Evolutionary conservation across 129 eudicot genomes (phyloP), one percentile per base, ranked within the genome.

Genomic region (Logfia minima): DNA sequence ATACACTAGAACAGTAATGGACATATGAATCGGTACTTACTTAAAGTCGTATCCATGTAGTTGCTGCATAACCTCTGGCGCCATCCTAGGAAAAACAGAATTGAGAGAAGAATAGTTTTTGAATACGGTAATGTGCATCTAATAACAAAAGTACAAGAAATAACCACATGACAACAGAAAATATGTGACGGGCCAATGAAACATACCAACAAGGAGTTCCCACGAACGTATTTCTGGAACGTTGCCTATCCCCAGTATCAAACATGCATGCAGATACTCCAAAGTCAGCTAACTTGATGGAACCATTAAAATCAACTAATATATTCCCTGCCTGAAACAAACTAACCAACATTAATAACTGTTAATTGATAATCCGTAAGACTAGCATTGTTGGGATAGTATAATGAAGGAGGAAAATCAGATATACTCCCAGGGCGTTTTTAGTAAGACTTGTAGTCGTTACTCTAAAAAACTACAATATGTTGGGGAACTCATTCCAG

Each of bases 201-300:
- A 65, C 78, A 61, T 88, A 93, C 98, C 98, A 93, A 87, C 98
- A 93, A 29, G 98, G 98, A 71, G 98, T 93, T 74, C 98, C 98
- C 75, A 93, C 98, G 78, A 93, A 93, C 21, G 97, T 93, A 72
- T 93, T 93, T 81, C 98, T 80, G 39, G 96, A 76, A 68, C 97
- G 95, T 39, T 90, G 98, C 68, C 98, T 88, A 86, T 93, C 98
- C 58, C 97, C 98, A 62, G 97, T 79, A 82, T 93, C 98, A 83
- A 88, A 93, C 98, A 93, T 93, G 82, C 97, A 87, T 29, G 98
- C 98, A 32, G 98, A 88, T 51, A 93, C 98, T 68, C 98, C 98
- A 71, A 90, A 93, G 75, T 93, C 98, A 51, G 97, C 98, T 83
- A 93, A 83, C 86, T 93, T 93, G 73, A 93, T 88, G 0, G 91